Evolutionary conservation across 1,284 basidiomycete species (phyloP).

Genomic region (Malassezia arunalokei): DNA sequence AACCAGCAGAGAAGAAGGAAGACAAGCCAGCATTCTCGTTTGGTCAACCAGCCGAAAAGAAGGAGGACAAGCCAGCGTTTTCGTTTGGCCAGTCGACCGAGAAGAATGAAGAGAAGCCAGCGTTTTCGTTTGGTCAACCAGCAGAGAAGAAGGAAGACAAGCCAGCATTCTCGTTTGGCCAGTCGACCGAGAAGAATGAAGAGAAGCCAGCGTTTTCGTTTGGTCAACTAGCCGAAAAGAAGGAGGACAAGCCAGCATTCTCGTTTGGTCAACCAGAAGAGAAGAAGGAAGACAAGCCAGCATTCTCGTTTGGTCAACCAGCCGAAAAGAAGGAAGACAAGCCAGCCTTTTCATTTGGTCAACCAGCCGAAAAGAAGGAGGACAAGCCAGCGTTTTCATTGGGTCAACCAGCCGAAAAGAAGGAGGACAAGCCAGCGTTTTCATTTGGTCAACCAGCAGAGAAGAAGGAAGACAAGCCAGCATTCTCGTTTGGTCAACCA

Average conservation of each 20-base stretch:
- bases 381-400: conserved; percentile 18
- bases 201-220: conserved; percentile 13
- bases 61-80: conserved; percentile 15
- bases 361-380: not conserved
- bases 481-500: conserved; percentile 7
- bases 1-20: not conserved
- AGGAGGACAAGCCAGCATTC: conserved; percentile 3
- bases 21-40: conserved; percentile 19
- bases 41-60: conserved; percentile 13
- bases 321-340: not conserved
- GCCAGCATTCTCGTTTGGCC: conserved; percentile 4
- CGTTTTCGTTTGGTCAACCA: not conserved
- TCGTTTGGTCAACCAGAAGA: not conserved
- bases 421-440: not conserved
- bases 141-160: not conserved
- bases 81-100: conserved; percentile 19
- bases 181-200: not conserved
- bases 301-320: conserved; percentile 9
- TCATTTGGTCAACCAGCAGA: not conserved
- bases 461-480: not conserved
- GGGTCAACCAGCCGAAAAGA: conserved; percentile 11
- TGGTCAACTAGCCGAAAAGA: not conserved
- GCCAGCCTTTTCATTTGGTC: not conserved
- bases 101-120: conserved; percentile 1
- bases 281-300: not conserved